Evolutionary conservation across 2,329 filamentous ascomycete species (phyloP), one percentile per base, ranked within the genome.

Genomic region (Ophiostoma novo-ulmi): DNA sequence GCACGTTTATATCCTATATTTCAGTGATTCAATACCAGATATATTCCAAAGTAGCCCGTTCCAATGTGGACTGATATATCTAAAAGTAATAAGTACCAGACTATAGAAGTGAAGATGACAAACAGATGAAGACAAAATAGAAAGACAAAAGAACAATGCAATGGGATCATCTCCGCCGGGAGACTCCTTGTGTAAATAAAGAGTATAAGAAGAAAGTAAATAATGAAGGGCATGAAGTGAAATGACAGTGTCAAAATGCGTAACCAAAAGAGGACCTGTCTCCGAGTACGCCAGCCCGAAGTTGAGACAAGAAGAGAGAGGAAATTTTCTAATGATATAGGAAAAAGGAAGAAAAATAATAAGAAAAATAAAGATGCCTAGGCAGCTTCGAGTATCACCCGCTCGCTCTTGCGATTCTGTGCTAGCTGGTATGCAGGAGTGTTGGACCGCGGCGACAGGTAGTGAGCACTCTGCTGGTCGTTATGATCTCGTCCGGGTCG

Each of bases 381-480:
- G 66, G 71, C 68, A 63, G 52, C 38, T 22, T 48, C 70, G n/a
- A 70, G 17, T 39, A 69, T 77, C 44, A 85, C 82, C 71, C 81
- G 81, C 77, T 86, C 84, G 75, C 86, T 88, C 78, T 83, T 83
- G 71, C 84, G 80, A 73, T 84, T 77, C 70, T 79, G 80, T 2
- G 77, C 77, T 48, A 80, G 75, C 66, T 79, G 77, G 26, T 58
- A 52, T 7, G 70, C 67, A 4, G 70, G 61, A 44, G 67, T 38
- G 22, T 70, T 70, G 20, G 44, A 52, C 36, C 36, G 78, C 74
- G 48, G 78, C 72, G 35, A 76, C 73, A 17, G 22, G 77, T 74
- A 44, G 44, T 67, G 70, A 10, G 41, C 44, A n/a, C 68, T 36
- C n/a, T 66, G 52, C 35, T 68, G 68, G 7, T 66, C 67, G 17